Percentiles rank a stretch among this genome's conserved stretches.
phyloP scores from a whole-genome alignment of 1,284 basidiomycete genomes.

The Melampsora occidentalis region DNA sequence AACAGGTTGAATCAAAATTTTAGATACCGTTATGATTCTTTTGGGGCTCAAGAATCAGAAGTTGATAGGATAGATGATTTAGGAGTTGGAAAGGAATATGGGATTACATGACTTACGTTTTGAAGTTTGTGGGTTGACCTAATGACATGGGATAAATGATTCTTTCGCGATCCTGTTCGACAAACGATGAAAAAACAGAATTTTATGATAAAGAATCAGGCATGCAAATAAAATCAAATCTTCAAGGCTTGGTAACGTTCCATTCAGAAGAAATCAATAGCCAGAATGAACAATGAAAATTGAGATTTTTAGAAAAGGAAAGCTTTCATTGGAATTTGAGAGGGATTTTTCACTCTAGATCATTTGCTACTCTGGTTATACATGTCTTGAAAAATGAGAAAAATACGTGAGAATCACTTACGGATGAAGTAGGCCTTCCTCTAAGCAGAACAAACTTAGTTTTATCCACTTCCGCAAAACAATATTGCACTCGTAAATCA shows the following conservation, averaged over 20 bases:
- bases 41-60: too few relatives aligned
- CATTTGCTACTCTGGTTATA: not conserved
- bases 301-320: too few relatives aligned
- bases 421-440: slow-evolving; percentile 10
- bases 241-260: too few relatives aligned
- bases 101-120: slow-evolving; percentile 16
- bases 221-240: too few relatives aligned
- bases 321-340: too few relatives aligned
- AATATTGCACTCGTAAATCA: slow-evolving; percentile 41
- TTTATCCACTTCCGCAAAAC: not conserved
- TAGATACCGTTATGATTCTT: not conserved
- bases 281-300: too few relatives aligned
- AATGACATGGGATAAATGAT: slow-evolving; percentile 22
- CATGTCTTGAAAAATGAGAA: not conserved
- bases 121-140: slow-evolving; percentile 20
- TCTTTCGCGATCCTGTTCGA: not conserved
- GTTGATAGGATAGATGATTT: slow-evolving; percentile 12
- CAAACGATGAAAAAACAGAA: too few relatives aligned
- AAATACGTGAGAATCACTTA: not conserved
- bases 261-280: too few relatives aligned
- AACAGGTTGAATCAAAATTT: not conserved
- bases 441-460: not conserved
- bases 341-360: too few relatives aligned
- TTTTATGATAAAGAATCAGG: too few relatives aligned
- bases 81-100: slow-evolving; percentile 14